These are phyloP conservation scores for Trichosporon faecale DNA, from an alignment of 1,284 basidiomycete species.

Conservation along the genomic window DNA sequence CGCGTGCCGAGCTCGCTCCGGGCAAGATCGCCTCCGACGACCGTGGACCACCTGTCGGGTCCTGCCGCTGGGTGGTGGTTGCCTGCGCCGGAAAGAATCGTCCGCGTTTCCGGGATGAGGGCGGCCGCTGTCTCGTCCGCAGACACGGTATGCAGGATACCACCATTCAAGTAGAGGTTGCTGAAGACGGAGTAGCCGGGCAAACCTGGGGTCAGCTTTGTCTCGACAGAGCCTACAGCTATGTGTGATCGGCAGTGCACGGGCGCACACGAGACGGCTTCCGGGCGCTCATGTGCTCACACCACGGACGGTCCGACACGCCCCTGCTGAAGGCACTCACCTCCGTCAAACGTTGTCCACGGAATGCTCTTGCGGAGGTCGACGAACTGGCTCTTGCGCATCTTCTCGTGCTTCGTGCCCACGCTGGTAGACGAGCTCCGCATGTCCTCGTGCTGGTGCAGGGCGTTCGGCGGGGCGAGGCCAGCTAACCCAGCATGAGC, in stretches of 20 bases:
- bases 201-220: constrained; percentile 25
- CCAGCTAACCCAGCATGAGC: neutral
- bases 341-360: constrained; percentile 35
- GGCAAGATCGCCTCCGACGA: constrained; percentile 26
- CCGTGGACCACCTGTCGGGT: constrained; percentile 34
- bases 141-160: constrained; percentile 22
- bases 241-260: neutral
- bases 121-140: constrained; percentile 15
- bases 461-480: neutral
- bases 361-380: constrained; percentile 28
- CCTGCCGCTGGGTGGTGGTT: constrained; percentile 25
- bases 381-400: constrained; percentile 19
- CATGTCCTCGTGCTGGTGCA: neutral
- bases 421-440: constrained; percentile 2
- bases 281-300: neutral
- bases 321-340: constrained; percentile 22
- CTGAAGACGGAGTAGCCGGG: constrained; percentile 41
- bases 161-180: constrained; percentile 37
- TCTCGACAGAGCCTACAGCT: neutral
- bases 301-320: neutral
- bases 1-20: constrained; percentile 32
- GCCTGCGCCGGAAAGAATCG: constrained; percentile 22
- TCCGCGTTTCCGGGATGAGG: constrained; percentile 15
- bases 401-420: constrained; percentile 4
- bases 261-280: neutral